Evolutionary conservation across 2,329 filamentous ascomycete species (phyloP), one percentile per base, ranked within the genome.

Genomic region (Phialophora tarda): DNA sequence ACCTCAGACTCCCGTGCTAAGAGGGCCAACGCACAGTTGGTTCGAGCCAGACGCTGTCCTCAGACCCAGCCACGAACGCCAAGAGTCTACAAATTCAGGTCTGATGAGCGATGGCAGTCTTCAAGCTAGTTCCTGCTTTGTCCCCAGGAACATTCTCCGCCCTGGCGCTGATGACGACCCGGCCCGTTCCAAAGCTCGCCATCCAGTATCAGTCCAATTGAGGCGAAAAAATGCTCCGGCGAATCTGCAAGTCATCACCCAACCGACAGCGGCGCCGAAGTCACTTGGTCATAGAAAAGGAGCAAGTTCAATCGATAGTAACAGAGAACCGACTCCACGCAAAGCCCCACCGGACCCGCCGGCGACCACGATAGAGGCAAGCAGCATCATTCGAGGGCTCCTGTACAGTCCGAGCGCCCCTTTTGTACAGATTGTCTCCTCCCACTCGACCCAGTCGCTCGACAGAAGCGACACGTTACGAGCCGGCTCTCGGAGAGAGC

Each of bases 321-420:
- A 69, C 57, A 57, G 70, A 28, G 65, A 69, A 91, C 91, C 0
- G 92, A 97, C 78, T 94, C 93, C 0, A 78, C 94, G 59, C 84
- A 92, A 71, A 91, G 95, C 74, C 21, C 41, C 64, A 48, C 14
- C 58, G 30, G 64, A 70, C 8, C 47, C 63, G 12, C 59, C 56
- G 5, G 63, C 47, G 4, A 24, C 63, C n/a, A 47, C 80, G 78
- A 26, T 63, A 21, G 68, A 69, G 26, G 71, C 90, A 3, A 92
- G 93, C 10, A 94, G 91, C 70, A 85, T 99, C 44, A 93, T 98
- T 23, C 87, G 94, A 59, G 95, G 95, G 14, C 91, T 93, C 65
- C 76, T 97, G 5, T 86, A 96, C 68, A 91, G 93, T 17, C 95
- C 94, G 1, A 87, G 87, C 0, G 91, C 95, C 67, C 88, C 93